Evolutionary conservation across 139 green algal genomes (phyloP).

Genomic region (Picochlorum sp.): DNA sequence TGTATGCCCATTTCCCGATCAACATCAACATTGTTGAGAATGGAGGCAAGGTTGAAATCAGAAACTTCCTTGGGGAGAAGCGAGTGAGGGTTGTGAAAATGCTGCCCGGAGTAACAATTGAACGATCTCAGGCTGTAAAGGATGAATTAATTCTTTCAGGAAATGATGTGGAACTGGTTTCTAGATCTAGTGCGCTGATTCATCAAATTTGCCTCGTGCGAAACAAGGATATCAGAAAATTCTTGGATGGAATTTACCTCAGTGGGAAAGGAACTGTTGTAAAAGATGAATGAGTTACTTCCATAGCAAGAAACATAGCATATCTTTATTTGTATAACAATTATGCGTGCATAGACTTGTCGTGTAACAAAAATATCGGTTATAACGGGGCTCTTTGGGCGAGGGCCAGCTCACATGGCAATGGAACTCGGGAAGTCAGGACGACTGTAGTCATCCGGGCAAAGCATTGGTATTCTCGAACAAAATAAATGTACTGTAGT

Average conservation of each 20-base stretch:
- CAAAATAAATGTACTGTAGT: no score
- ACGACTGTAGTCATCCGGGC: no score
- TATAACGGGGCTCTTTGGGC: no score
- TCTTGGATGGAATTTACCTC: conserved; percentile 98
- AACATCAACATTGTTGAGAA: conserved; percentile 90
- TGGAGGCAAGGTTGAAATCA: conserved; percentile 75
- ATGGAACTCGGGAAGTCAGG: no score
- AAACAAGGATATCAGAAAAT: conserved; percentile 99
- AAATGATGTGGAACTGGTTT: conserved; percentile 95
- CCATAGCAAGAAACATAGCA: neutral
- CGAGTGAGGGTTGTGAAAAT: conserved; percentile 86
- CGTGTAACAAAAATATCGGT: no score
- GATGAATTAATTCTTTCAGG: conserved; percentile 90
- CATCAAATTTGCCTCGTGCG: conserved; percentile 57
- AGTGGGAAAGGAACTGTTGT: conserved; percentile 66
- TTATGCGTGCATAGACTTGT: neutral
- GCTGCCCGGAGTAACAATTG: conserved; percentile 76
- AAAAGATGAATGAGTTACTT: conserved; percentile 21
- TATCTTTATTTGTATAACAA: neutral
- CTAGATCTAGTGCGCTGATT: conserved; percentile 74
- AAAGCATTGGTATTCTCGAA: no score
- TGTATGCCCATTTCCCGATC: conserved; percentile 99
- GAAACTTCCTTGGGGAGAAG: conserved; percentile 99
- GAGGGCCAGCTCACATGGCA: no score
- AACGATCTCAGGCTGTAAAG: conserved; percentile 79